Evolutionary conservation across 768 basidiomycete species (phyloP).

Genomic region (Tremella mesenterica): DNA sequence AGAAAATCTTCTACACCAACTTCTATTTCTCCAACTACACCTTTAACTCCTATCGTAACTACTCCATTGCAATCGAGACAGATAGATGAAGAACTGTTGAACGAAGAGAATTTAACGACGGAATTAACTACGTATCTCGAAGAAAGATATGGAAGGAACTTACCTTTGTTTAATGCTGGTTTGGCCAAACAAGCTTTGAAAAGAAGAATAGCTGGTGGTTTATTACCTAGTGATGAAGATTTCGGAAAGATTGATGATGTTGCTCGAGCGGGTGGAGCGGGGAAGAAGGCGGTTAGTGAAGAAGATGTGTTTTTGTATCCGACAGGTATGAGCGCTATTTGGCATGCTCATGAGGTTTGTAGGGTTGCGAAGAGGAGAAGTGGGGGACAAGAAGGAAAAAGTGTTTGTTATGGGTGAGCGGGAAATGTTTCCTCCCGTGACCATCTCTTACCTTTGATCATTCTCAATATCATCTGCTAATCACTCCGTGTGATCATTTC

Average conservation of each 20-base stretch:
- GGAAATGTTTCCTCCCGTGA: too few relatives aligned
- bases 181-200: slow-evolving; percentile 80
- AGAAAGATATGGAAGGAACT: slow-evolving; percentile 87
- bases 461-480: too few relatives aligned
- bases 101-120: slow-evolving; percentile 52
- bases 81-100: slow-evolving; percentile 17
- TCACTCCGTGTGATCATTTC: background rate
- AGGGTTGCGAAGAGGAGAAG: slow-evolving; percentile 47
- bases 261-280: slow-evolving; percentile 26
- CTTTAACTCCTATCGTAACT: slow-evolving; percentile 50
- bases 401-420: slow-evolving; percentile 84
- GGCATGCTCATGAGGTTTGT: slow-evolving; percentile 72
- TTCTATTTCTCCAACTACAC: slow-evolving; percentile 31
- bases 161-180: slow-evolving; percentile 61
- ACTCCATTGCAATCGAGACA: slow-evolving; percentile 56
- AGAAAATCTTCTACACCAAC: slow-evolving; percentile 24
- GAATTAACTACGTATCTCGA: slow-evolving; percentile 75
- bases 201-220: slow-evolving; percentile 78
- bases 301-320: slow-evolving; percentile 82
- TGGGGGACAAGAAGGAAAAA: slow-evolving; percentile 55
- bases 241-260: slow-evolving; percentile 38
- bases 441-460: too few relatives aligned
- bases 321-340: slow-evolving; percentile 89
- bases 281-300: slow-evolving; percentile 56
- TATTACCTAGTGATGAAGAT: slow-evolving; percentile 55